Conservation (phyloP, 73 alveolate species). For the Paramecium caudatum region DNA sequence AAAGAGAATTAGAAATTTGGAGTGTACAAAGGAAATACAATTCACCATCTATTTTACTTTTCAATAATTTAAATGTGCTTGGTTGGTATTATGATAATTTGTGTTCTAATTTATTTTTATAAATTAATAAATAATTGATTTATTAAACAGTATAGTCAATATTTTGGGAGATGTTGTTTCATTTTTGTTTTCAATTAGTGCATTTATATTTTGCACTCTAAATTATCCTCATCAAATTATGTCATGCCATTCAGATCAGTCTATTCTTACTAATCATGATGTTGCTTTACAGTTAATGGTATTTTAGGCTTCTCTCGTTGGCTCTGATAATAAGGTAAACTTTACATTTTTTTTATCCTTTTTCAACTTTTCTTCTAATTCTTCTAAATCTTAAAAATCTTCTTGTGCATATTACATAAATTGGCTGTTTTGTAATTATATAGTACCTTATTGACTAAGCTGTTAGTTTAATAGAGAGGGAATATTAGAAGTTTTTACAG, state of each 20-base stretch:
- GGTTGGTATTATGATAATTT: too few relatives aligned
- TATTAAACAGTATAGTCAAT: too few relatives aligned
- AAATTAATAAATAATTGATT: too few relatives aligned
- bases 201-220: too few relatives aligned
- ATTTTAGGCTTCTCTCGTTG: background rate
- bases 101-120: too few relatives aligned
- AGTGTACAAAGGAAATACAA: slow-evolving; percentile 12
- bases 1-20: slow-evolving; percentile 44
- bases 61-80: background rate
- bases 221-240: slow-evolving; percentile 25
- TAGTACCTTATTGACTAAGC: background rate
- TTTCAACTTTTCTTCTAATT: slow-evolving; percentile 18
- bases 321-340: background rate
- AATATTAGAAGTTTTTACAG: background rate
- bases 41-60: background rate
- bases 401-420: background rate
- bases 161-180: too few relatives aligned
- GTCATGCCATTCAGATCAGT: slow-evolving; percentile 18
- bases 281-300: slow-evolving; percentile 21
- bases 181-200: too few relatives aligned
- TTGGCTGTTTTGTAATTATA: background rate
- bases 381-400: slow-evolving; percentile 66
- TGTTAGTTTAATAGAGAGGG: background rate
- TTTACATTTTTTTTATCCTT: slow-evolving; percentile 43
- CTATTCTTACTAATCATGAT: background rate